Conservation (phyloP, 2,329 filamentous ascomycete species). For the Exophiala mesophila region DNA sequence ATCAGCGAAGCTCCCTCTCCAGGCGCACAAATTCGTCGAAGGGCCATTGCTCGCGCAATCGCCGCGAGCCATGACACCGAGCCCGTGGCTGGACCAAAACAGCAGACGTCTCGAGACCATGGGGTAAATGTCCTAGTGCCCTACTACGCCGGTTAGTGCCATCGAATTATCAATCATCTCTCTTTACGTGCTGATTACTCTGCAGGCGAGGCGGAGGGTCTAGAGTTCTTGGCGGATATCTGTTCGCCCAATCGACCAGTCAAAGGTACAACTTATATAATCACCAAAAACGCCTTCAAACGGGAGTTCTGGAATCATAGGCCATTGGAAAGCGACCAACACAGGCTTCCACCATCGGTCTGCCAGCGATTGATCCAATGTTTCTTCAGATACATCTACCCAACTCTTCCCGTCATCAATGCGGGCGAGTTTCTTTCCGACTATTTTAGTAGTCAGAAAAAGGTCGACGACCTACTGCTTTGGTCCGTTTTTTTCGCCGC, state of each 20-base stretch:
- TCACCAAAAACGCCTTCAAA: slow-evolving; percentile 9
- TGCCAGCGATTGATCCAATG: slow-evolving; percentile 7
- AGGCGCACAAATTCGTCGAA: not conserved
- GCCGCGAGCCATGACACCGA: not conserved
- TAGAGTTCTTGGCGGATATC: slow-evolving; percentile 17
- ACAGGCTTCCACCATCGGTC: slow-evolving; percentile 2
- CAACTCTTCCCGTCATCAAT: slow-evolving; percentile 13
- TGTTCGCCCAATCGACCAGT: slow-evolving; percentile 13
- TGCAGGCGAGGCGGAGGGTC: slow-evolving; percentile 15
- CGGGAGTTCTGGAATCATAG: slow-evolving; percentile 5
- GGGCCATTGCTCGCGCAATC: not conserved
- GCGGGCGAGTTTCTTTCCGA: slow-evolving; percentile 10
- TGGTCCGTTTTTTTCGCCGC: slow-evolving; percentile 40
- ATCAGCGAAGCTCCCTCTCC: not conserved
- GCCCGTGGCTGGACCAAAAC: not conserved
- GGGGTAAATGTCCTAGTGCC: slow-evolving; percentile 7
- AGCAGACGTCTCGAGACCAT: slow-evolving; percentile 1
- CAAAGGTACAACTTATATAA: slow-evolving; percentile 13
- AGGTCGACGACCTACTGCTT: slow-evolving; percentile 28
- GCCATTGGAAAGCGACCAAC: not conserved
- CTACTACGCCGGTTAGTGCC: slow-evolving; percentile 15
- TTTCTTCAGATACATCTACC: slow-evolving; percentile 17
- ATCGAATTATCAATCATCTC: too few relatives aligned
- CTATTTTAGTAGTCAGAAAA: slow-evolving; percentile 5
- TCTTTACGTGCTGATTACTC: too few relatives aligned